Evolutionary conservation across 768 basidiomycete genomes (phyloP).

Genomic region (Boletus pseudo-olivaceus): DNA sequence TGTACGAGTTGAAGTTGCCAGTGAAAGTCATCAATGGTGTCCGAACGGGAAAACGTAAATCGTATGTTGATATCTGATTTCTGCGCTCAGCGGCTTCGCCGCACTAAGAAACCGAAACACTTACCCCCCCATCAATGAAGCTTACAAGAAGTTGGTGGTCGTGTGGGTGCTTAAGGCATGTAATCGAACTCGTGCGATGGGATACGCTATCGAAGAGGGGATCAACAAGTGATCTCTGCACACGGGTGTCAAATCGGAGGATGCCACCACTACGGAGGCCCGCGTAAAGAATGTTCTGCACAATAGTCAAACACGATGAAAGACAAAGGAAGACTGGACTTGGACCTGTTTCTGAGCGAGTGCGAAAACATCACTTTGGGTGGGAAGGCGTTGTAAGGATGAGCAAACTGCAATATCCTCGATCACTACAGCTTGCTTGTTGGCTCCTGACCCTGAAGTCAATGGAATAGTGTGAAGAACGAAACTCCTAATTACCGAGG

Average conservation of each 20-base stretch:
- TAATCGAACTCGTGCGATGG: constrained; percentile 43
- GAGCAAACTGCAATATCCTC: constrained; percentile 43
- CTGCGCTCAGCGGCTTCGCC: not conserved
- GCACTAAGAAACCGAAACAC: constrained; percentile 16
- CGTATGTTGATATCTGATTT: constrained; percentile 54
- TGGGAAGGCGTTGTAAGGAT: constrained; percentile 41
- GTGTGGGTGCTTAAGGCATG: constrained; percentile 47
- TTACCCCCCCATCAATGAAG: constrained; percentile 59
- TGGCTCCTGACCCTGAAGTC: constrained; percentile 43
- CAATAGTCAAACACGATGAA: not conserved
- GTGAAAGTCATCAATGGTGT: constrained; percentile 45
- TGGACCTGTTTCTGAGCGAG: constrained; percentile 51
- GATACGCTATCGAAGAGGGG: constrained; percentile 40
- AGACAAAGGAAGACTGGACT: not conserved
- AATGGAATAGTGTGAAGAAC: not conserved
- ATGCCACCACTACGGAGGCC: constrained; percentile 61
- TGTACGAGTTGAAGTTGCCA: constrained; percentile 59
- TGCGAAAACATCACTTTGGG: constrained; percentile 62
- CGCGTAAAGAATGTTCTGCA: constrained; percentile 49
- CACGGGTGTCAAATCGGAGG: constrained; percentile 54
- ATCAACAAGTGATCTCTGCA: constrained; percentile 33
- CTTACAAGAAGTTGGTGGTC: constrained; percentile 54
- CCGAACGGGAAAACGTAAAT: constrained; percentile 52
- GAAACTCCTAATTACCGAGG: constrained; percentile 40
- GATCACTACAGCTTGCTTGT: constrained; percentile 48